phyloP scores from a whole-genome alignment of 495 filamentous ascomycete genomes.

The Aspergillus nidulans region DNA sequence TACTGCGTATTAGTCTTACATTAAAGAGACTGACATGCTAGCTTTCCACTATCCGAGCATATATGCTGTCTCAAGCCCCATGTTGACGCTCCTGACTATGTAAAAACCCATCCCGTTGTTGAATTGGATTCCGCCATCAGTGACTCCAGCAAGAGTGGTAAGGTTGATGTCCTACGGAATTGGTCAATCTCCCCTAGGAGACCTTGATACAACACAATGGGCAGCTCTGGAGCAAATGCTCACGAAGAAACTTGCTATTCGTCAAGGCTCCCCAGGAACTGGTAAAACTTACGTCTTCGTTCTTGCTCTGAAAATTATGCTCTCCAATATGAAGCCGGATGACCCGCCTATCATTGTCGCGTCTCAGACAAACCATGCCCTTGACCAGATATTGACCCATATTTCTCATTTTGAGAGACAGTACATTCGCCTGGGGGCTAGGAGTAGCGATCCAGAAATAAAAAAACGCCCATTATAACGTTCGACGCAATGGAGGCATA shows the following conservation, averaged over 20 bases:
- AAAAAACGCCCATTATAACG: slow-evolving; percentile 66
- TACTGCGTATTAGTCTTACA: slow-evolving; percentile 13
- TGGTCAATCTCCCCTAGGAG: slow-evolving; percentile 43
- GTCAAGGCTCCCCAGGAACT: slow-evolving; percentile 90
- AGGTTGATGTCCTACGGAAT: slow-evolving; percentile 41
- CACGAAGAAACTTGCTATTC: slow-evolving; percentile 67
- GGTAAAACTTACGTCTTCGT: slow-evolving; percentile 83
- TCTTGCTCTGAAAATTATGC: slow-evolving; percentile 61
- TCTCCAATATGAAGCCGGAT: slow-evolving; percentile 53
- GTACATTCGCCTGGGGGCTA: slow-evolving; percentile 75
- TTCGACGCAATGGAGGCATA: slow-evolving; percentile 35
- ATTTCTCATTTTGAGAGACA: slow-evolving; percentile 60
- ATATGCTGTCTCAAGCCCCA: slow-evolving; percentile 49
- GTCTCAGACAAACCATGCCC: slow-evolving; percentile 89
- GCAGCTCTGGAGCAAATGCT: slow-evolving; percentile 65
- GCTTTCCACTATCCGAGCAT: slow-evolving; percentile 60
- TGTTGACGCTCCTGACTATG: slow-evolving; percentile 47
- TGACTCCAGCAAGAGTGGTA: slow-evolving; percentile 16
- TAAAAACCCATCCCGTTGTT: slow-evolving; percentile 38
- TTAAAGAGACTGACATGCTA: slow-evolving; percentile 16
- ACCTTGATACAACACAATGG: slow-evolving; percentile 67
- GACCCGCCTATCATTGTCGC: slow-evolving; percentile 74
- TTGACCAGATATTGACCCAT: slow-evolving; percentile 76
- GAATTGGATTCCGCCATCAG: slow-evolving; percentile 41
- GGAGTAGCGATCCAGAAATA: slow-evolving; percentile 59